phyloP scores from a whole-genome alignment of 139 green algal species.

The Auxenochlorella pyrenoidosa region DNA sequence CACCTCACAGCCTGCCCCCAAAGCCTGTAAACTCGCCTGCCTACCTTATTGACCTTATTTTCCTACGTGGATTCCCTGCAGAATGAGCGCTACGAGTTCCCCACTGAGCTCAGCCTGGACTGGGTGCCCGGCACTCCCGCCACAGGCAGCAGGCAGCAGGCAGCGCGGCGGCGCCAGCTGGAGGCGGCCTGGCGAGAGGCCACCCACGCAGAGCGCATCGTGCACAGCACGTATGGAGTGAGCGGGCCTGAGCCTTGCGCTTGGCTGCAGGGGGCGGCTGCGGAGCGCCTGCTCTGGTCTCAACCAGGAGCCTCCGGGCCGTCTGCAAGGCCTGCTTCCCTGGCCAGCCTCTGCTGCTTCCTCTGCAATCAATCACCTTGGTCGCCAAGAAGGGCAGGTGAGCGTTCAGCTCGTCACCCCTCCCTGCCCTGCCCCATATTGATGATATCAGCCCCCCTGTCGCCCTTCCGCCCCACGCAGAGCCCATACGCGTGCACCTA shows the following conservation, averaged over 20 bases:
- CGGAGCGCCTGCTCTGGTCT: too few species aligned
- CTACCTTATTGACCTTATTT: too few species aligned
- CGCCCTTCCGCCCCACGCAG: background rate
- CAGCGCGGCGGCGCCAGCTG: background rate
- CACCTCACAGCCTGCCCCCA: too few species aligned
- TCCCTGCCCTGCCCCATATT: background rate
- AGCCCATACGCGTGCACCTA: constrained; percentile 31
- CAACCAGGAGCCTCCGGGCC: too few species aligned
- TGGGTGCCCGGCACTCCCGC: background rate
- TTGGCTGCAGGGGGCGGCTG: too few species aligned
- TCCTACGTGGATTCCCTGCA: too few species aligned
- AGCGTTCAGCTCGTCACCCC: too few species aligned
- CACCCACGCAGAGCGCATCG: background rate
- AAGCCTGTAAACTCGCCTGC: too few species aligned
- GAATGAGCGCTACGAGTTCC: constrained; percentile 38
- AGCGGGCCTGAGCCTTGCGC: background rate
- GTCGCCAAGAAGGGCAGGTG: too few species aligned
- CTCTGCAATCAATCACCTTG: too few species aligned
- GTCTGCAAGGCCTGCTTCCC: too few species aligned
- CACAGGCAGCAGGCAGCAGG: background rate
- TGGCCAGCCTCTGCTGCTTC: background rate
- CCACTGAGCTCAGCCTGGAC: background rate
- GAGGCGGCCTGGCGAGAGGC: background rate
- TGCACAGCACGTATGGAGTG: constrained; percentile 35
- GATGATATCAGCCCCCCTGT: background rate